Conservation (phyloP, 768 basidiomycete genomes). For the Leccinum subtestaceum region DNA sequence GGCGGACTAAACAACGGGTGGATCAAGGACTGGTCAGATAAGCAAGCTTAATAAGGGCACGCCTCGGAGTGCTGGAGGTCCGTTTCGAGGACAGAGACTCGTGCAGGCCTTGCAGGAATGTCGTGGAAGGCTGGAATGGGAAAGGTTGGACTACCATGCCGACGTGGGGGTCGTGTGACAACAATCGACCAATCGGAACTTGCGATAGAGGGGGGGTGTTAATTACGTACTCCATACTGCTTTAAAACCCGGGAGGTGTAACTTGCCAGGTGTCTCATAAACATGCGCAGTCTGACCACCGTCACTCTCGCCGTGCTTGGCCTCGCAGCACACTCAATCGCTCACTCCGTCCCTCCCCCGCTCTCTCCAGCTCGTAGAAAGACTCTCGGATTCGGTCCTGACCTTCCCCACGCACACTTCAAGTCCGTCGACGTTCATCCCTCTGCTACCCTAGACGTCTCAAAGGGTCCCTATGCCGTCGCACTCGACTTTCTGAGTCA, state of each 20-base stretch:
- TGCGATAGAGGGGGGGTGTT: slow-evolving; percentile 1
- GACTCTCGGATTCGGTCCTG: slow-evolving; percentile 87
- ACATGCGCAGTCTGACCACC: slow-evolving; percentile 65
- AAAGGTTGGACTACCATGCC: background rate
- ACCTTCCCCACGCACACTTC: slow-evolving; percentile 71
- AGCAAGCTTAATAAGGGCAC: slow-evolving; percentile 8
- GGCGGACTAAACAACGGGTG: no score
- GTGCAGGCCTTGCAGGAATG: background rate
- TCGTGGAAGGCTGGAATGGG: background rate
- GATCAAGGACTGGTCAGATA: background rate
- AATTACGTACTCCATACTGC: slow-evolving; percentile 17
- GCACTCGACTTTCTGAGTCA: slow-evolving; percentile 58
- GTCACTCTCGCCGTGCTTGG: slow-evolving; percentile 60
- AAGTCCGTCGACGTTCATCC: slow-evolving; percentile 39
- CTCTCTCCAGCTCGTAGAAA: slow-evolving; percentile 50
- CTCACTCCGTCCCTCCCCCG: slow-evolving; percentile 34
- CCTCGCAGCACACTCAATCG: slow-evolving; percentile 55
- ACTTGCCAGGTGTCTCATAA: background rate
- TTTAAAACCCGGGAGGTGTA: slow-evolving; percentile 15
- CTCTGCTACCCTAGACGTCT: slow-evolving; percentile 38
- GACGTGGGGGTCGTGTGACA: slow-evolving; percentile 16
- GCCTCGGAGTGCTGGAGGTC: background rate
- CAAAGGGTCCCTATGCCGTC: slow-evolving; percentile 54
- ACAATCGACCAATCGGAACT: slow-evolving; percentile 19
- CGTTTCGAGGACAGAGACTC: background rate